Evolutionary conservation across 148 eudicot species (phyloP).

Genomic region (Rhododendron williamsianum): DNA sequence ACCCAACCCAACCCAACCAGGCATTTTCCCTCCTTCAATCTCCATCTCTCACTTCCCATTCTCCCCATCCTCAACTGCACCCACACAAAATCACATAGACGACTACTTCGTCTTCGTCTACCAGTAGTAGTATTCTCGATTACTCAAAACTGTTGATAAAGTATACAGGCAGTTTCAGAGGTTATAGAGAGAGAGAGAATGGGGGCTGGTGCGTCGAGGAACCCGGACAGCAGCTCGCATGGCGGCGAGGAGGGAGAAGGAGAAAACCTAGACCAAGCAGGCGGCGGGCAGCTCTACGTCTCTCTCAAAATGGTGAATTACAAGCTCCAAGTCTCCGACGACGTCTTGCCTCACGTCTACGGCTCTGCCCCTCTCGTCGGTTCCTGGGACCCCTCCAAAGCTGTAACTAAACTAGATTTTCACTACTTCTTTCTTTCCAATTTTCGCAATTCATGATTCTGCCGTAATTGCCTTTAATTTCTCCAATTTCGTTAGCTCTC

Average conservation of each 20-base stretch:
- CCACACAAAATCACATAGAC: not conserved
- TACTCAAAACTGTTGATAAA: not conserved
- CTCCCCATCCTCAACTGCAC: not conserved
- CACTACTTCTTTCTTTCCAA: not conserved
- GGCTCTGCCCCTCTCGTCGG: slow-evolving; percentile 91
- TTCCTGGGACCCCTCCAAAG: slow-evolving; percentile 80
- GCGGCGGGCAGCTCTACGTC: slow-evolving; percentile 64
- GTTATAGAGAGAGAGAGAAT: slow-evolving; percentile 24
- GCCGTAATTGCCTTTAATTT: not conserved
- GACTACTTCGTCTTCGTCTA: not conserved
- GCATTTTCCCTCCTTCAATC: not conserved
- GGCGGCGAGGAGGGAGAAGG: slow-evolving; percentile 51
- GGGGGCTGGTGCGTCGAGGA: slow-evolving; percentile 70
- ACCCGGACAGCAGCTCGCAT: slow-evolving; percentile 34
- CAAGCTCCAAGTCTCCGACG: slow-evolving; percentile 42
- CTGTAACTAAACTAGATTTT: slow-evolving; percentile 31
- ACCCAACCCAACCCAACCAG: not conserved
- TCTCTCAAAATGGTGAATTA: slow-evolving; percentile 85
- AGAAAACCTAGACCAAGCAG: slow-evolving; percentile 30
- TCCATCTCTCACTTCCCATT: slow-evolving; percentile 7
- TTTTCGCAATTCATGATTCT: not conserved
- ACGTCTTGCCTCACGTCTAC: slow-evolving; percentile 69
- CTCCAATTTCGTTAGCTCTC: slow-evolving; percentile 36
- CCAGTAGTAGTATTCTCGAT: not conserved
- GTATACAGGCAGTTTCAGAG: not conserved